phyloP scores from a whole-genome alignment of 1,284 basidiomycete species.

The Mycosarcoma maydis region DNA sequence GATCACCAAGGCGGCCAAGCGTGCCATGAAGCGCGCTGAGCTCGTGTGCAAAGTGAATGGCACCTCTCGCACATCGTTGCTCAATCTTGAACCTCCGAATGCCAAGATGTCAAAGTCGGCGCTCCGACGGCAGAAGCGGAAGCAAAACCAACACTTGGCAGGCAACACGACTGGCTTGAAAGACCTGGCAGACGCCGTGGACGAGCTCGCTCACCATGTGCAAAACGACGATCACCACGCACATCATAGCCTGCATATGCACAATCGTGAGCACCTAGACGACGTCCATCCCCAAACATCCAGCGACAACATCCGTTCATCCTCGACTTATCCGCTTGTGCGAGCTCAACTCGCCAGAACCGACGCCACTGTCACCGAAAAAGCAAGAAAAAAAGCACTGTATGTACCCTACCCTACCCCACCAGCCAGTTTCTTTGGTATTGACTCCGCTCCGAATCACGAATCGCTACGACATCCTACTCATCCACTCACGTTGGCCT shows the following conservation, averaged over 20 bases:
- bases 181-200: constrained; percentile 48
- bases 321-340: constrained; percentile 20
- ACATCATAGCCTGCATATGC: constrained; percentile 21
- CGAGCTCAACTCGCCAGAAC: constrained; percentile 25
- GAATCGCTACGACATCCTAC: too few species aligned
- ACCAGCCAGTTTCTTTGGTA: too few species aligned
- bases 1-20: constrained; percentile 53
- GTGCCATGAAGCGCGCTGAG: constrained; percentile 48
- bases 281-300: constrained; percentile 11
- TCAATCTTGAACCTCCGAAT: constrained; percentile 26
- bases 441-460: too few species aligned
- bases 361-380: constrained; percentile 49
- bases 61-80: constrained; percentile 8
- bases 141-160: constrained; percentile 54
- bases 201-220: constrained; percentile 34
- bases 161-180: constrained; percentile 56
- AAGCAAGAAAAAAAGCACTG: constrained; percentile 53
- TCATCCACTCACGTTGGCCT: background rate
- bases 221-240: constrained; percentile 19
- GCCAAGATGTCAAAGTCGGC: constrained; percentile 50
- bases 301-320: background rate
- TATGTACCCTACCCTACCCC: constrained; percentile 26
- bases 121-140: constrained; percentile 54
- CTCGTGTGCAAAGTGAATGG: constrained; percentile 46
- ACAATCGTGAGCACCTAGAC: constrained; percentile 19